Percentiles rank a stretch among this genome's conserved stretches.
These are phyloP conservation scores for Beauveria caledonica DNA, from an alignment of 2,329 filamentous ascomycete species.

Conservation along the genomic window DNA sequence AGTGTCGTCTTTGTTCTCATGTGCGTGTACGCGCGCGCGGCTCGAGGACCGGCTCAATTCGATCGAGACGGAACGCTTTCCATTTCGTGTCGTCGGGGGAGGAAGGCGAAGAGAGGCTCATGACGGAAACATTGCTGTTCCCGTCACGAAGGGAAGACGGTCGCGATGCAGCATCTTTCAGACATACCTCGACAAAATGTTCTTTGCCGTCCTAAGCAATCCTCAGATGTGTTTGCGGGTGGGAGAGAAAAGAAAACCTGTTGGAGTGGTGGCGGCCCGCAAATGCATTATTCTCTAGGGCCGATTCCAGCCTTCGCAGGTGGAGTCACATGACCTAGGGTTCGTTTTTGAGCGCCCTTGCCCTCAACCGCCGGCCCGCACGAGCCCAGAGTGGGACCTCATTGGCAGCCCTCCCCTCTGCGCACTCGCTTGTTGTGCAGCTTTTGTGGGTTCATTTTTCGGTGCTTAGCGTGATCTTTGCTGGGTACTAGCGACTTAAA, in stretches of 20 bases:
- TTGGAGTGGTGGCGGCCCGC: slow-evolving; percentile 21
- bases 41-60: slow-evolving; percentile 8
- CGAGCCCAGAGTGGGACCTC: slow-evolving; percentile 12
- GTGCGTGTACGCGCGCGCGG: neutral
- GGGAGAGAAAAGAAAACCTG: slow-evolving; percentile 16
- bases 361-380: slow-evolving; percentile 13
- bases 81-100: neutral
- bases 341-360: slow-evolving; percentile 15
- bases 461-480: slow-evolving; percentile 2
- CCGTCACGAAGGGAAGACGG: slow-evolving; percentile 20
- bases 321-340: slow-evolving; percentile 25
- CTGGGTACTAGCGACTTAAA: slow-evolving; percentile 12
- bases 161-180: slow-evolving; percentile 39
- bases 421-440: slow-evolving; percentile 4
- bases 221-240: slow-evolving; percentile 42
- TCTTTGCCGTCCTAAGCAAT: slow-evolving; percentile 57
- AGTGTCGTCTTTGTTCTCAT: neutral
- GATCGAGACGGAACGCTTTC: neutral
- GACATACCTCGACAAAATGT: slow-evolving; percentile 55
- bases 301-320: slow-evolving; percentile 10
- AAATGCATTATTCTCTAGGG: slow-evolving; percentile 13
- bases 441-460: neutral
- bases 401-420: neutral
- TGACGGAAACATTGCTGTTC: slow-evolving; percentile 17
- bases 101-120: slow-evolving; percentile 4